Conservation (phyloP, 2,329 filamentous ascomycete species). For the Trichoderma simmonsii region DNA sequence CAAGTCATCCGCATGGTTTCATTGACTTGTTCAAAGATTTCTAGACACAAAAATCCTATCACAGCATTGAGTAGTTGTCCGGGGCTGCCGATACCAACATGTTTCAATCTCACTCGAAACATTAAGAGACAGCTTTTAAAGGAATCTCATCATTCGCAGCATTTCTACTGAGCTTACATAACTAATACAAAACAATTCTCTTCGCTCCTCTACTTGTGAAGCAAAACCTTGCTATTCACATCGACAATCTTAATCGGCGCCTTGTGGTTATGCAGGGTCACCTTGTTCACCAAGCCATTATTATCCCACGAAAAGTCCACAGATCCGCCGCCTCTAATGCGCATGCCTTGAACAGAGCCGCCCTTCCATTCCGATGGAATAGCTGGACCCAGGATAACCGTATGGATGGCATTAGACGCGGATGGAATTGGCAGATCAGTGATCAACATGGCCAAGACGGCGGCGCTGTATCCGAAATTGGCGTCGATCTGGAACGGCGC, state of each 20-base stretch:
- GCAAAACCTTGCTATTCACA: slow-evolving; percentile 16
- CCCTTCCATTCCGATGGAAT: slow-evolving; percentile 44
- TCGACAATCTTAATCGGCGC: slow-evolving; percentile 14
- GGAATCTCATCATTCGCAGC: background rate
- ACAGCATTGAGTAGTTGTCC: background rate
- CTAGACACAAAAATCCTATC: background rate
- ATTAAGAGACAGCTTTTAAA: background rate
- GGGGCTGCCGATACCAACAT: background rate
- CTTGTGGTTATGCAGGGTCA: slow-evolving; percentile 4
- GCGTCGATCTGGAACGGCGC: slow-evolving; percentile 58
- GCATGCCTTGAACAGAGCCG: slow-evolving; percentile 43
- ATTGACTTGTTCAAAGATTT: background rate
- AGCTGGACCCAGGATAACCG: slow-evolving; percentile 45
- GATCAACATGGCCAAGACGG: slow-evolving; percentile 49
- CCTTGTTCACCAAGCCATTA: slow-evolving; percentile 23
- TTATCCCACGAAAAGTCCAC: slow-evolving; percentile 45
- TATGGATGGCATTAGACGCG: slow-evolving; percentile 26
- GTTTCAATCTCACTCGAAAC: background rate
- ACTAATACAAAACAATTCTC: background rate
- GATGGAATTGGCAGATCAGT: slow-evolving; percentile 43
- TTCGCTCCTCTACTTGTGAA: background rate
- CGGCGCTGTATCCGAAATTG: slow-evolving; percentile 52
- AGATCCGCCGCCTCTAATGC: slow-evolving; percentile 41
- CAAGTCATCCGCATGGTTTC: background rate
- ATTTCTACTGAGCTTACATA: background rate